A percentile compares a stretch with the other conserved stretches of the same genome.
Evolutionary conservation across 768 basidiomycete genomes (phyloP).

Genomic region (Tricholoma bakamatsutake): DNA sequence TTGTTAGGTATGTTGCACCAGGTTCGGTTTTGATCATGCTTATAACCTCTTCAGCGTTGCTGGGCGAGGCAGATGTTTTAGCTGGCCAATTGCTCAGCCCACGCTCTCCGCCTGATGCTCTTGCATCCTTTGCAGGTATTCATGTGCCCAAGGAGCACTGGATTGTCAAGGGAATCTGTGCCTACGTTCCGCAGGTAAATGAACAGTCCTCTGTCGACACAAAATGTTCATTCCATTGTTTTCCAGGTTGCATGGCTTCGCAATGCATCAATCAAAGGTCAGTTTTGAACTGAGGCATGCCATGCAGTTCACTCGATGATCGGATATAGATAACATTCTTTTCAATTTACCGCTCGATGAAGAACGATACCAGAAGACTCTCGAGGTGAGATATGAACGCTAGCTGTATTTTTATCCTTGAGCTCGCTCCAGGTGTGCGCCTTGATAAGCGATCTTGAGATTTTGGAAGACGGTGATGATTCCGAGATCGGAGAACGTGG

Average conservation of each 20-base stretch:
- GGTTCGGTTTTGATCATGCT: slow-evolving; percentile 5
- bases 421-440: slow-evolving; percentile 43
- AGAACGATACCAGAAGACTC: slow-evolving; percentile 69
- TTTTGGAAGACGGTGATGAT: slow-evolving; percentile 84
- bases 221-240: not conserved
- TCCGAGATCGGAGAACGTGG: slow-evolving; percentile 87
- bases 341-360: slow-evolving; percentile 67
- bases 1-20: slow-evolving; percentile 46
- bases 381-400: slow-evolving; percentile 48
- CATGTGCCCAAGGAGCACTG: slow-evolving; percentile 52
- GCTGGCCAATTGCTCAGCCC: slow-evolving; percentile 80
- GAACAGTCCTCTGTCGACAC: slow-evolving; percentile 25
- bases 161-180: slow-evolving; percentile 73
- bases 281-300: not conserved
- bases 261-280: slow-evolving; percentile 59
- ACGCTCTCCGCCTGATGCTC: slow-evolving; percentile 74
- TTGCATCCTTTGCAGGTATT: slow-evolving; percentile 52
- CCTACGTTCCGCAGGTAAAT: slow-evolving; percentile 77
- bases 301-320: slow-evolving; percentile 6
- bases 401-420: slow-evolving; percentile 8
- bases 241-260: slow-evolving; percentile 58
- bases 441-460: slow-evolving; percentile 67
- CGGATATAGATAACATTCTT: slow-evolving; percentile 47
- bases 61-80: slow-evolving; percentile 85
- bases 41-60: slow-evolving; percentile 43